Percentiles rank a stretch among this genome's conserved stretches.
Evolutionary conservation across 2,329 filamentous ascomycete genomes (phyloP).

Genomic region (Pestalotiopsis fici): DNA sequence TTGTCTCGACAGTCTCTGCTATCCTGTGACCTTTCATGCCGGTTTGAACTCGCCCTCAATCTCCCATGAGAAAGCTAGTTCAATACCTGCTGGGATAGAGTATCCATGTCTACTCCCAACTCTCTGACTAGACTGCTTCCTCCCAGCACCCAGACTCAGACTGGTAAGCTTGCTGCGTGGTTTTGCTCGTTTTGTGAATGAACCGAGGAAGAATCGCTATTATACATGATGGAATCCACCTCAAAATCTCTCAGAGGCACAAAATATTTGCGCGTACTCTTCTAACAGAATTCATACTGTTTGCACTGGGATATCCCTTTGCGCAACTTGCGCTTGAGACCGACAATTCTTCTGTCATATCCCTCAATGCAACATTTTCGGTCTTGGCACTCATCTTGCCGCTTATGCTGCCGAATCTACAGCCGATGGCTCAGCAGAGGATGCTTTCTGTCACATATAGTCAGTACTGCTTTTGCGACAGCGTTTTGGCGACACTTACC

Average conservation of each 20-base stretch:
- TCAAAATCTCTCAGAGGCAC: not conserved
- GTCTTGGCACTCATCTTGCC: not conserved
- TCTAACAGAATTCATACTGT: not conserved
- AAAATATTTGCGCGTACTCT: not conserved
- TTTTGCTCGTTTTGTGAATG: not conserved
- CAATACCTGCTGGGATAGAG: not conserved
- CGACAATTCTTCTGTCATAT: not conserved
- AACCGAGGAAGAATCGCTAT: slow-evolving; percentile 8
- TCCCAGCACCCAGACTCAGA: not conserved
- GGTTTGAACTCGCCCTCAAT: not conserved
- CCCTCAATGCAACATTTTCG: not conserved
- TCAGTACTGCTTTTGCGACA: not conserved
- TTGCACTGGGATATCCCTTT: not conserved
- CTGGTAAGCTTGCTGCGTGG: not conserved
- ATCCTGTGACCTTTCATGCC: not conserved
- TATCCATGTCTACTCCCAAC: not conserved
- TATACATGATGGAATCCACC: not conserved
- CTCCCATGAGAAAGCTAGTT: not conserved
- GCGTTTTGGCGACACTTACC: slow-evolving; percentile 22
- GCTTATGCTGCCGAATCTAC: slow-evolving; percentile 38
- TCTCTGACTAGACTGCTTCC: not conserved
- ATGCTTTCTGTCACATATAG: not conserved
- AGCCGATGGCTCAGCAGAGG: slow-evolving; percentile 25
- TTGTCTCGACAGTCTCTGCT: not conserved
- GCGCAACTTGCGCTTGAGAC: not conserved